Base-by-base conservation (phyloP, 768 basidiomycete genomes). In the Postia placenta region DNA sequence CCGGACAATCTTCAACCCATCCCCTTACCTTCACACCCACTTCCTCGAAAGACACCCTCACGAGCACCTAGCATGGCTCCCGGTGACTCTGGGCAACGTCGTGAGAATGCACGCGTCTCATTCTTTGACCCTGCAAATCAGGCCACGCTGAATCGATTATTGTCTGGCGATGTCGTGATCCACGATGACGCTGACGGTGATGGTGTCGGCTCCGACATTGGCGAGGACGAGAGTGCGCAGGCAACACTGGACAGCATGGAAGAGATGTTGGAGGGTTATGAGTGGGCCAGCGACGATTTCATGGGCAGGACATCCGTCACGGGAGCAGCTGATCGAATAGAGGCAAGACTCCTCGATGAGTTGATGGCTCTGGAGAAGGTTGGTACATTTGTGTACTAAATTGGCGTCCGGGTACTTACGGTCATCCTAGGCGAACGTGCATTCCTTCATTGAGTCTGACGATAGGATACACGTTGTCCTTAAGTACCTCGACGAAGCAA, bases 211-310 rank as follows among this genome's bases (percentile, higher is more conserved):
- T 26, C 17, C 6, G 11, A 56, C 9, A 54, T 48, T 1, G 60
- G 56, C 11, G 84, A 83, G 48, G 85, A 86, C 46, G 88, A 90
- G 57, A 81, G 78, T 48, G 76, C 80, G 11, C 85, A 90, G 54
- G 88, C 85, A 7, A 91, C 90, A 3, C 75, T 99, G 68, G 72
- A 85, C 4, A 96, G 83, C 65, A 92, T 99, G 2, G 96, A 99
- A 63, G 96, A 99, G 64, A 94, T 99, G 92, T 74, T 99, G 22
- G 96, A 99, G 60, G 94, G 96, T 0, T 96, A 96, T 60, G 96
- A 98, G 65, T 98, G 93, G 93, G 85, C 90, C 3, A 85, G 83
- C 52, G 87, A 86, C 48, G 83, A 85, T 61, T 72, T 85, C n/a
- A 71, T 86, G 38, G 79, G 76, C 12, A 71, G 81, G 56, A 83